Base-by-base conservation (phyloP, 495 filamentous ascomycete genomes). In the Echria macrotheca region DNA sequence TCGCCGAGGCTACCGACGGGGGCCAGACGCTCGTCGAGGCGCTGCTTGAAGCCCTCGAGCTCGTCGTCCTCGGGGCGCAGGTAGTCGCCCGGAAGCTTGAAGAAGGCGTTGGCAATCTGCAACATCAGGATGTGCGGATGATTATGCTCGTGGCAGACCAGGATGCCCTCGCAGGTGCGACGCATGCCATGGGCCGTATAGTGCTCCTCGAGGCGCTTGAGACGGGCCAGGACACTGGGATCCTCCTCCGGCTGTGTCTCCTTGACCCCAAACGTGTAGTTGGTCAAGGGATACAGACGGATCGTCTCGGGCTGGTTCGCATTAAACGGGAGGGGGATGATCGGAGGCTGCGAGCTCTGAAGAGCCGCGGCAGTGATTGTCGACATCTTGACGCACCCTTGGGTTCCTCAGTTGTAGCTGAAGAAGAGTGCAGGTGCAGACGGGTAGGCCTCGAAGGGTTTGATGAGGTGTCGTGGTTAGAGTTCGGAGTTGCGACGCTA, bases 31-130 rank as follows among this genome's bases (percentile, higher is more conserved):
- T 96, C 90, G 62, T 96, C 91, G 47, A 98, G 74, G 25, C 91
- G 84, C 18, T 79, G 72, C 75, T 96, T 96, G 78, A 97, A 96
- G 8, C 91, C 93, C 21, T 86, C 80, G 44, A 97, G 75, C 69
- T 98, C 93, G 50, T 93, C 87, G 60, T 94, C 89, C 50, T 90
- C 84, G 37, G 83, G 83, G 31, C 83, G 77, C n/a, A 98, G 82
- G 58, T 96, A 98, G 68, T 97, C 94, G 49, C 94, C 94, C 1
- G 93, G 93, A 69, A 97, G 78, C 72, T 98, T 98, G 74, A 97
- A 97, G 68, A 98, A 98, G 4, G 93, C 91, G 70, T 98, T 98
- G 18, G 93, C 93, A 53, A 98, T 98, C 74, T 97, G 93, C 55
- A 97, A 76, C 94, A 96, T 97, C 60, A 96, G 69, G 44, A 97